Evolutionary conservation across 169 alveolate genomes (phyloP).

Genomic region (Plasmodium coatneyi): DNA sequence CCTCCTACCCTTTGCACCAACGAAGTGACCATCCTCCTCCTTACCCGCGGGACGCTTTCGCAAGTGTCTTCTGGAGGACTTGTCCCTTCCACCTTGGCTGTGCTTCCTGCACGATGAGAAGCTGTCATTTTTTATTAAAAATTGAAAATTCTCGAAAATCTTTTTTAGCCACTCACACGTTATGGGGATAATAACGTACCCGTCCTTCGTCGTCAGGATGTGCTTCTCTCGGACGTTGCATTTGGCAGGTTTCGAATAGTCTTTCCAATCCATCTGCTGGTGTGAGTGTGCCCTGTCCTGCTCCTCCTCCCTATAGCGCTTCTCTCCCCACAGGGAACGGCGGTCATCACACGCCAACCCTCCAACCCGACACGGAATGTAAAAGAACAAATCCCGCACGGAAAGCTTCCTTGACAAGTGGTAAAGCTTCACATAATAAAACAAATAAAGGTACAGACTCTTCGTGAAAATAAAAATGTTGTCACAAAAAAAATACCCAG

Average conservation of each 20-base stretch:
- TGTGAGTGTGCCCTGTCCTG: neutral
- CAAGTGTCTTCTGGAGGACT: neutral
- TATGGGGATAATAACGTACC: constrained; percentile 71
- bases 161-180: constrained; percentile 53
- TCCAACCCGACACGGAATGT: neutral
- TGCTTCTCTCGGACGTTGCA: neutral
- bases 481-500: constrained; percentile 56
- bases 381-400: constrained; percentile 10
- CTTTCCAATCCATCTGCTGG: neutral
- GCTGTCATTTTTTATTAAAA: constrained; percentile 29
- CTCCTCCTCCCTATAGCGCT: neutral
- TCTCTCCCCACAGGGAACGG: neutral
- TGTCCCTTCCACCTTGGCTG: neutral
- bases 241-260: neutral
- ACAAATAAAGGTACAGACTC: constrained; percentile 18
- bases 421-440: constrained; percentile 52
- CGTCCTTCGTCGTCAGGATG: constrained; percentile 42
- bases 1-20: neutral
- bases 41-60: neutral
- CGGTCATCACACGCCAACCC: neutral
- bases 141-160: constrained; percentile 32
- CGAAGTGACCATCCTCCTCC: neutral
- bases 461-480: constrained; percentile 25
- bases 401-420: constrained; percentile 8
- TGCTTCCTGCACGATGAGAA: constrained; percentile 11